These are phyloP conservation scores for Dactylellina sp. DNA, from an alignment of 2,329 filamentous ascomycete species.

Conservation along the genomic window DNA sequence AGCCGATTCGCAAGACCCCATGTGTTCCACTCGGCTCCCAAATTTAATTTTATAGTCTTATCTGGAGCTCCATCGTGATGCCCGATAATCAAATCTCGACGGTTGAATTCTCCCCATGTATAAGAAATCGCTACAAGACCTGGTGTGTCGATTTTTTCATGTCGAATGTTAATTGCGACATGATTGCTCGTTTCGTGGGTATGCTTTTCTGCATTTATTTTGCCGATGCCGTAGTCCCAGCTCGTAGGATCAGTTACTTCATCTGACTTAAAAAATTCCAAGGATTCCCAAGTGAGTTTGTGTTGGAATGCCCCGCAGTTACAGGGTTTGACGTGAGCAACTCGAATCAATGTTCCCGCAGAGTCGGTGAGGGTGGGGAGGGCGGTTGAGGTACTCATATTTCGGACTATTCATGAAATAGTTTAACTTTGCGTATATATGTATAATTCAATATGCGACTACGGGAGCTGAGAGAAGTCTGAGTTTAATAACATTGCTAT, in stretches of 20 bases:
- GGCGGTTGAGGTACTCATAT: background rate
- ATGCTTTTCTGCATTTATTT: background rate
- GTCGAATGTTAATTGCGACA: background rate
- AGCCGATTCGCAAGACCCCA: background rate
- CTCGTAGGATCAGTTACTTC: background rate
- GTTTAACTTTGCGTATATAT: no score
- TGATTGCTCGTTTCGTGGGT: constrained; percentile 1
- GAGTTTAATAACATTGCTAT: no score
- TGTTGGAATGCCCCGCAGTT: constrained; percentile 8
- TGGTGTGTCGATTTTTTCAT: background rate
- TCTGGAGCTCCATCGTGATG: constrained; percentile 8
- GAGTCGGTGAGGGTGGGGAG: background rate
- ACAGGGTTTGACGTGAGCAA: constrained; percentile 1
- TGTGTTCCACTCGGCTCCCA: constrained; percentile 14
- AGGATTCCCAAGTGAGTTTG: constrained; percentile 7
- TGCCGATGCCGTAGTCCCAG: constrained; percentile 1
- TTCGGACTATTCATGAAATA: background rate
- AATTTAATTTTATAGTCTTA: constrained; percentile 1
- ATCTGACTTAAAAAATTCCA: constrained; percentile 1
- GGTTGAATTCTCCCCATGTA: constrained; percentile 20
- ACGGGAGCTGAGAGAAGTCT: no score
- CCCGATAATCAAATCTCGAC: constrained; percentile 3
- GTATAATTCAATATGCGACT: no score
- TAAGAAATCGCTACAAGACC: constrained; percentile 12
- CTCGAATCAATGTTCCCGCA: background rate